Conservation (phyloP, 805 yeast genomes). For the Saccharomycopsis fibuligera region DNA sequence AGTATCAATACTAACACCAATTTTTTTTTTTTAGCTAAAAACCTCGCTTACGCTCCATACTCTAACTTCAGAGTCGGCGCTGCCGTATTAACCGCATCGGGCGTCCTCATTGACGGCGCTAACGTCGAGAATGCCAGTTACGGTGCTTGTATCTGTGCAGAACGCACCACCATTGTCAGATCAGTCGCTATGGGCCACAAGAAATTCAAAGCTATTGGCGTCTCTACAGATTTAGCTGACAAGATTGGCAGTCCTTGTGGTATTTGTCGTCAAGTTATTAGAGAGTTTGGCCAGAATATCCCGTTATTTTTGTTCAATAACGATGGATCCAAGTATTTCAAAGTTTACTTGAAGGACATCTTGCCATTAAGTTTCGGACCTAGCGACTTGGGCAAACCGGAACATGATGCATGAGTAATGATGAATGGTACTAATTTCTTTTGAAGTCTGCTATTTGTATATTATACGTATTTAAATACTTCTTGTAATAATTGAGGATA, state of each 20-base stretch:
- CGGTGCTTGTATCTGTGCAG: conserved; percentile 76
- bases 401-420: conserved; percentile 4
- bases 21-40: conserved; percentile 29
- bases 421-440: too few species aligned
- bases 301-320: conserved; percentile 66
- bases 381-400: conserved; percentile 39
- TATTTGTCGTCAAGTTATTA: conserved; percentile 80
- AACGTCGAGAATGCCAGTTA: conserved; percentile 92
- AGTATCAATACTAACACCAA: background rate
- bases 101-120: conserved; percentile 55
- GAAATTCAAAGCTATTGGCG: conserved; percentile 54
- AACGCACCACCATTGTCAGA: conserved; percentile 55
- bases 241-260: conserved; percentile 83
- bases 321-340: conserved; percentile 40
- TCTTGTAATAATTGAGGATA: too few species aligned
- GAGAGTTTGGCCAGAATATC: conserved; percentile 63
- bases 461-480: too few species aligned
- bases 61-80: conserved; percentile 70
- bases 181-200: conserved; percentile 39
- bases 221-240: conserved; percentile 51
- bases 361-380: conserved; percentile 89
- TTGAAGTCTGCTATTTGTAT: too few species aligned
- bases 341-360: conserved; percentile 51
- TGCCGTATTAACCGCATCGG: conserved; percentile 48
- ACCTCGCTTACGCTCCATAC: conserved; percentile 42